These are phyloP conservation scores for Cyberlindnera sargentensis DNA, from an alignment of 805 yeast species.

Conservation along the genomic window DNA sequence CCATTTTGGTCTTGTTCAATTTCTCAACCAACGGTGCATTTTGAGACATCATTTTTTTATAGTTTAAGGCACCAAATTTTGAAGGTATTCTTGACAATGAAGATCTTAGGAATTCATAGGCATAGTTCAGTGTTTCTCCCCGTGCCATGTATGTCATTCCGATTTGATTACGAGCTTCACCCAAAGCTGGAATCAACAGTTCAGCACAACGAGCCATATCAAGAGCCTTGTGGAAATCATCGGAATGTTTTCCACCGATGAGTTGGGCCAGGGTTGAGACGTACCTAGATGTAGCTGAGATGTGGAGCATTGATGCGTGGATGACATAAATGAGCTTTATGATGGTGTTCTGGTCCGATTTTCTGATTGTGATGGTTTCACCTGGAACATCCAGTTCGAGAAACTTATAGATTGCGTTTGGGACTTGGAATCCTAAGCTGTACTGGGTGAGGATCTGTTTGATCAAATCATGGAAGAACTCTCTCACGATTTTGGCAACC, in stretches of 20 bases:
- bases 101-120: constrained; percentile 40
- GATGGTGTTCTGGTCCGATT: constrained; percentile 6
- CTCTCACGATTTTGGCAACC: constrained; percentile 37
- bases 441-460: constrained; percentile 32
- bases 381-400: constrained; percentile 6
- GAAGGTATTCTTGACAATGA: constrained; percentile 35
- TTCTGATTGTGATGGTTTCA: constrained; percentile 7
- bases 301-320: constrained; percentile 42
- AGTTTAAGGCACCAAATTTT: constrained; percentile 31
- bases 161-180: constrained; percentile 57
- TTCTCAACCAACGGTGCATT: constrained; percentile 21
- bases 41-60: constrained; percentile 26
- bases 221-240: constrained; percentile 37
- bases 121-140: constrained; percentile 20
- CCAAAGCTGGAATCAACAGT: constrained; percentile 55
- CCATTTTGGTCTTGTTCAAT: constrained; percentile 20
- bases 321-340: constrained; percentile 33
- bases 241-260: constrained; percentile 29
- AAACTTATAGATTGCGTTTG: constrained; percentile 11
- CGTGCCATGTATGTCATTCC: constrained; percentile 46
- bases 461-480: constrained; percentile 41
- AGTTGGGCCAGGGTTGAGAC: constrained; percentile 31
- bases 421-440: constrained; percentile 26
- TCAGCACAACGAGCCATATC: constrained; percentile 46
- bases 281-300: constrained; percentile 57